Evolutionary conservation across 2,329 filamentous ascomycete species (phyloP).

Genomic region (Nemania sp.): DNA sequence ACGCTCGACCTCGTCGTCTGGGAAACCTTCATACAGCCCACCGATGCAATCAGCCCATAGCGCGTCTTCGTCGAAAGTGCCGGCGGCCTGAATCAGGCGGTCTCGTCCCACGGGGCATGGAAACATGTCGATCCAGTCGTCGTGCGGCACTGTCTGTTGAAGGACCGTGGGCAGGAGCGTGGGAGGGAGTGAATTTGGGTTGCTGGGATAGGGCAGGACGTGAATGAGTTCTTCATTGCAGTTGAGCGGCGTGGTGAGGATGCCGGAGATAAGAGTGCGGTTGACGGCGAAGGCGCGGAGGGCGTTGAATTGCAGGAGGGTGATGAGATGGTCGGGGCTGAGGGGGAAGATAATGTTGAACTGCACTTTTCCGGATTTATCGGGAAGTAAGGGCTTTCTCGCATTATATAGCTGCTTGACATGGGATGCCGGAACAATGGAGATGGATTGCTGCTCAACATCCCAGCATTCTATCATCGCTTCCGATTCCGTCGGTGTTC

Average conservation of each 20-base stretch:
- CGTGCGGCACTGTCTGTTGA: conserved; percentile 44
- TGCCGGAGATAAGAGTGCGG: conserved; percentile 41
- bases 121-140: conserved; percentile 48
- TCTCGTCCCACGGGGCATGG: conserved; percentile 46
- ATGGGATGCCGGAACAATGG: conserved; percentile 37
- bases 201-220: conserved; percentile 36
- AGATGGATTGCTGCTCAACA: conserved; percentile 39
- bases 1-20: conserved; percentile 45
- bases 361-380: conserved; percentile 30
- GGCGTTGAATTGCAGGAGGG: conserved; percentile 47
- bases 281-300: conserved; percentile 45
- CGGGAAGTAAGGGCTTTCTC: conserved; percentile 37
- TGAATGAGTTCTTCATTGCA: conserved; percentile 40
- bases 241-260: conserved; percentile 39
- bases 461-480: conserved; percentile 42
- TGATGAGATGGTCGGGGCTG: conserved; percentile 46
- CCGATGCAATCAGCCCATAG: conserved; percentile 49
- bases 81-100: conserved; percentile 42
- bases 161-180: conserved; percentile 44
- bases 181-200: conserved; percentile 37
- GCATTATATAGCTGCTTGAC: conserved; percentile 40
- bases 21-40: conserved; percentile 49
- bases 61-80: conserved; percentile 47
- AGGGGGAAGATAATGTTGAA: conserved; percentile 43
- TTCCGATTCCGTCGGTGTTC: conserved; percentile 36